Evolutionary conservation across 306 rosid species (phyloP), one percentile per base, ranked within the genome.

Genomic region (Ammopiptanthus mongolicus): DNA sequence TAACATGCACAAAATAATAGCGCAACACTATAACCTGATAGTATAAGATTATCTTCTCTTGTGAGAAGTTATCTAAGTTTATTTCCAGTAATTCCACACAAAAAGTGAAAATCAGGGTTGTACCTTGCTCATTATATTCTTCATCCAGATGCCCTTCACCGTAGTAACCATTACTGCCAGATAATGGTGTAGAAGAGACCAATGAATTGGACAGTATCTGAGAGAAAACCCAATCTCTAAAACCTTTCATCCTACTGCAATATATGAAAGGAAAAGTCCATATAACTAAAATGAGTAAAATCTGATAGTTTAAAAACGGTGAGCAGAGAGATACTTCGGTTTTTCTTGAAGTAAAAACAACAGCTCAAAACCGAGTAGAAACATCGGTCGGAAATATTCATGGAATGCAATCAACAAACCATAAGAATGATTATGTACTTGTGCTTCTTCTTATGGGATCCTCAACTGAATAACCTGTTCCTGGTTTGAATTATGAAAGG

Each of bases 151-250:
- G 83, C 33, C 69, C 86, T 71, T 71, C 92, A 8, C 78, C 66
- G 48, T 84, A 87, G 78, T 86, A 79, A 78, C 83, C 52, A 76
- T 79, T 82, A 65, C 90, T 64, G 53, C 87, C 87, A 0, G 90
- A 87, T 66, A 87, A 74, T 15, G 97, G 89, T 41, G 85, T 75
- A 25, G 97, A 79, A 23, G 89, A 89, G 70, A 89, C 86, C 87
- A 88, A 66, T 9, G 97, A 88, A 62, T 82, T 90, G 78, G 97
- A 90, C 25, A 92, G 77, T 18, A 95, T 60, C 76, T 92, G 99
- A 69, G 99, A 87, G 65, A 89, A 85, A 63, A 95, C 33, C 97
- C 97, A 91, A 36, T 95, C 96, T 70, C 87, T 86, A 51, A 90
- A 55, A 78, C 91, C 87, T 82, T 88, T 89, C 99, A 95, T 95